These are phyloP conservation scores for Nicotiana noctiflora DNA, from an alignment of 257 asterid genomes.

Conservation along the genomic window DNA sequence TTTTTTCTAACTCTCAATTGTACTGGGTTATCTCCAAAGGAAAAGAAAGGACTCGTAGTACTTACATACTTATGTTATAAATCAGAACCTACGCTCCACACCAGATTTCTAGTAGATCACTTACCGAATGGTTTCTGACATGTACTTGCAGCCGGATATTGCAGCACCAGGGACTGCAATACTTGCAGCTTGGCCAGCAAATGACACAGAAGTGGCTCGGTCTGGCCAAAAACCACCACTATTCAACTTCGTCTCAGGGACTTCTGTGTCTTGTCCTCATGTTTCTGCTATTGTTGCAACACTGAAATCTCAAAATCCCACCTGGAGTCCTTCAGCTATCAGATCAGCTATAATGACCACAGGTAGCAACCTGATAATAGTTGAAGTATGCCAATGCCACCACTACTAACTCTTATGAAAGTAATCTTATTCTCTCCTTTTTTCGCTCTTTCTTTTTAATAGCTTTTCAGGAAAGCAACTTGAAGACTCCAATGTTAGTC, in stretches of 20 bases:
- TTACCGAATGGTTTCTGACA: not conserved
- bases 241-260: slow-evolving; percentile 60
- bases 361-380: slow-evolving; percentile 24
- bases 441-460: slow-evolving; percentile 4
- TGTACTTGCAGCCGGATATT: slow-evolving; percentile 55
- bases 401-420: not conserved
- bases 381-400: not conserved
- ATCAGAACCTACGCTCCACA: not conserved
- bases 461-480: slow-evolving; percentile 44
- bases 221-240: slow-evolving; percentile 26
- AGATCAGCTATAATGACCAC: slow-evolving; percentile 79
- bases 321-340: slow-evolving; percentile 59
- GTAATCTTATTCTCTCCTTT: not conserved
- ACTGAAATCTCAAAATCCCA: slow-evolving; percentile 53
- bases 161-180: slow-evolving; percentile 73
- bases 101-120: too few relatives aligned
- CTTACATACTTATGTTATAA: not conserved
- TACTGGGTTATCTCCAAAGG: too few relatives aligned
- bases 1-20: too few relatives aligned
- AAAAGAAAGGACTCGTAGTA: too few relatives aligned
- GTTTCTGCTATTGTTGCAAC: slow-evolving; percentile 64
- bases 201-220: slow-evolving; percentile 16
- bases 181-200: slow-evolving; percentile 71
- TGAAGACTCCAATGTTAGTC: slow-evolving; percentile 24
- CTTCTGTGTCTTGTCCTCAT: slow-evolving; percentile 85